A percentile compares a stretch with the other conserved stretches of the same genome.
These are phyloP conservation scores for Angomonas desouzai DNA, from an alignment of 208 protist species.

Conservation along the genomic window DNA sequence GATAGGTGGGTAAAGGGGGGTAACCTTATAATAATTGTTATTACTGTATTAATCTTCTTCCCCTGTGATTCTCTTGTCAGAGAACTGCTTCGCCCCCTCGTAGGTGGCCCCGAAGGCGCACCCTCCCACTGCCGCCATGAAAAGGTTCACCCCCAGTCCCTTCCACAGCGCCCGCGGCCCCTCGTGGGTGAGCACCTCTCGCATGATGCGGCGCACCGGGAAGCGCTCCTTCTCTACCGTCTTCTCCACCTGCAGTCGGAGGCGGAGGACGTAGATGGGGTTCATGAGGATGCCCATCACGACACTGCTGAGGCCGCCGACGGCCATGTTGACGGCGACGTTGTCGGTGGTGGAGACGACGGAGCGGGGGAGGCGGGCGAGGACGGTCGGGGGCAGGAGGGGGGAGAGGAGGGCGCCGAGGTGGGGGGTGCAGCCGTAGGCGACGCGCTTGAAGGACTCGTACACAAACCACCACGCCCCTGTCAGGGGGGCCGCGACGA, in stretches of 20 bases:
- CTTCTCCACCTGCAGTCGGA: conserved; percentile 60
- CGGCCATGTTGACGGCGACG: conserved; percentile 57
- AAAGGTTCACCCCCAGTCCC: conserved; percentile 62
- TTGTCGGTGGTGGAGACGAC: conserved; percentile 70
- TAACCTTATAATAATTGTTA: background rate
- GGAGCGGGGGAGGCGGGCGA: conserved; percentile 29
- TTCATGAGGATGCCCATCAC: conserved; percentile 68
- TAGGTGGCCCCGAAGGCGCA: conserved; percentile 77
- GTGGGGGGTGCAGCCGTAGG: conserved; percentile 35
- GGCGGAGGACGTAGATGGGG: conserved; percentile 75
- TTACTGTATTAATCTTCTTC: background rate
- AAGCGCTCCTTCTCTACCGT: conserved; percentile 32
- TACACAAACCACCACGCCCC: conserved; percentile 84
- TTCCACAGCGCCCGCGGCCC: conserved; percentile 63
- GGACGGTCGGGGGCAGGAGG: conserved; percentile 20
- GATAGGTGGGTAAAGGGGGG: too few relatives aligned
- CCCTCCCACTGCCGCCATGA: conserved; percentile 56
- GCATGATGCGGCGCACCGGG: conserved; percentile 37
- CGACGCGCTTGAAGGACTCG: conserved; percentile 59
- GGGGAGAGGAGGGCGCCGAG: conserved; percentile 18
- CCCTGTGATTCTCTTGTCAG: conserved; percentile 30
- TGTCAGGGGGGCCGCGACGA: conserved; percentile 60
- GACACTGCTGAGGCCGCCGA: conserved; percentile 57
- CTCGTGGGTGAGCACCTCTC: conserved; percentile 47
- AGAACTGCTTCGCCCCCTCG: conserved; percentile 75